Evolutionary conservation across 371 early-diverging fungal species (phyloP).

Genomic region (Haplosporangium sp.): DNA sequence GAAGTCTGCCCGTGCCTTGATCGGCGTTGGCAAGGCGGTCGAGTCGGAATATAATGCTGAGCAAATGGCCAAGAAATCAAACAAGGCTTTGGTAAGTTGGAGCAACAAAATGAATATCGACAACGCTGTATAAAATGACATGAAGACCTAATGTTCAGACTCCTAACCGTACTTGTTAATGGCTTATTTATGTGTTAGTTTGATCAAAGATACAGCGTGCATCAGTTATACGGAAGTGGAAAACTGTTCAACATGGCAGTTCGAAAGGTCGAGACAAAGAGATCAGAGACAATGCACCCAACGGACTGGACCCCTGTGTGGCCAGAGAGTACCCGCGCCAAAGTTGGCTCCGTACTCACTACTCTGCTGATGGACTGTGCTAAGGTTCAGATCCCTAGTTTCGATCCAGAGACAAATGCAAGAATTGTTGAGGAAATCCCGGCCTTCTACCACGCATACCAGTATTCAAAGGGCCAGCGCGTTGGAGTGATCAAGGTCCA

Average conservation of each 20-base stretch:
- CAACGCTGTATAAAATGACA: not conserved
- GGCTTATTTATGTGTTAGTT: conserved; percentile 26
- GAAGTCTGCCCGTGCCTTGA: conserved; percentile 72
- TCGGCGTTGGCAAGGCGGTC: conserved; percentile 80
- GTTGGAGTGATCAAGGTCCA: conserved; percentile 83
- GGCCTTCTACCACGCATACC: conserved; percentile 87
- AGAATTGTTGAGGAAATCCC: conserved; percentile 73
- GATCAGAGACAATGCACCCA: conserved; percentile 59
- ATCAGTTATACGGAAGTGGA: conserved; percentile 73
- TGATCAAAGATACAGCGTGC: conserved; percentile 59
- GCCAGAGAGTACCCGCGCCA: conserved; percentile 72
- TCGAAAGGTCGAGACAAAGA: conserved; percentile 73
- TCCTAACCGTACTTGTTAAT: not conserved
- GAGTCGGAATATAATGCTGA: conserved; percentile 89
- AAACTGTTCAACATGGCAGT: conserved; percentile 85
- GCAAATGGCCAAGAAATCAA: conserved; percentile 74
- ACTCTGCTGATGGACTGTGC: conserved; percentile 81
- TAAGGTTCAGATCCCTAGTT: conserved; percentile 71
- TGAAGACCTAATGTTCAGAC: not conserved
- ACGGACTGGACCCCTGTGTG: conserved; percentile 74
- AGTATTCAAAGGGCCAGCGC: conserved; percentile 70
- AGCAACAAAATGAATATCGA: conserved; percentile 4
- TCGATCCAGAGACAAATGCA: conserved; percentile 67
- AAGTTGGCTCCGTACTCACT: conserved; percentile 74
- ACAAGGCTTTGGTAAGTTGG: conserved; percentile 60